Conservation (phyloP, 768 basidiomycete genomes). For the Lentinula lateritia region DNA sequence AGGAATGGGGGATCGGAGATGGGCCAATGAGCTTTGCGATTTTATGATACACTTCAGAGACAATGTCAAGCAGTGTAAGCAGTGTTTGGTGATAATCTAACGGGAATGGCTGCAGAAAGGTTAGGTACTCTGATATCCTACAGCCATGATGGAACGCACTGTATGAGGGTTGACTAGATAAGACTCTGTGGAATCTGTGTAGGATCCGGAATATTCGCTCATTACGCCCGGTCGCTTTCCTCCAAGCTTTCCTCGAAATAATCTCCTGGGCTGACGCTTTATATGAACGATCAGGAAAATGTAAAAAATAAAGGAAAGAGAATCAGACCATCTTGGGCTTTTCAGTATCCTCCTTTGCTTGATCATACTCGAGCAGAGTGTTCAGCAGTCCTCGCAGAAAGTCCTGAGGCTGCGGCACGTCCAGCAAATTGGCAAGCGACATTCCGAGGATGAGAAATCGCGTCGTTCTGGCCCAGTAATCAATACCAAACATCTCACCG, state of each 20-base stretch:
- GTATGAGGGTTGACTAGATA: constrained; percentile 73
- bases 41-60: constrained; percentile 87
- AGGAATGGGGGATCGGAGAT: constrained; percentile 62
- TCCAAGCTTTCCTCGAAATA: constrained; percentile 8
- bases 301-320: constrained; percentile 1
- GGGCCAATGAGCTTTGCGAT: constrained; percentile 80
- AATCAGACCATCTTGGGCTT: constrained; percentile 65
- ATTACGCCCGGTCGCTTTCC: constrained; percentile 53
- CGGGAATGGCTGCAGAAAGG: constrained; percentile 65
- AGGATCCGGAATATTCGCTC: constrained; percentile 57
- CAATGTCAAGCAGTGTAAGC: constrained; percentile 81
- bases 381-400: constrained; percentile 70
- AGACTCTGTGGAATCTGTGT: constrained; percentile 49
- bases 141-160: constrained; percentile 34
- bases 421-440: constrained; percentile 78
- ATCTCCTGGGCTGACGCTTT: constrained; percentile 17
- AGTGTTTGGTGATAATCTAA: constrained; percentile 88
- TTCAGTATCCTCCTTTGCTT: constrained; percentile 67
- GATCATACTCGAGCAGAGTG: constrained; percentile 73
- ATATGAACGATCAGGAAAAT: constrained; percentile 4
- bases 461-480: constrained; percentile 47
- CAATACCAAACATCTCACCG: constrained; percentile 6
- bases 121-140: neutral
- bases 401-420: constrained; percentile 76
- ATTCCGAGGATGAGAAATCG: constrained; percentile 84